phyloP scores from a whole-genome alignment of 2,329 filamentous ascomycete species.

The Exophiala oligosperma region DNA sequence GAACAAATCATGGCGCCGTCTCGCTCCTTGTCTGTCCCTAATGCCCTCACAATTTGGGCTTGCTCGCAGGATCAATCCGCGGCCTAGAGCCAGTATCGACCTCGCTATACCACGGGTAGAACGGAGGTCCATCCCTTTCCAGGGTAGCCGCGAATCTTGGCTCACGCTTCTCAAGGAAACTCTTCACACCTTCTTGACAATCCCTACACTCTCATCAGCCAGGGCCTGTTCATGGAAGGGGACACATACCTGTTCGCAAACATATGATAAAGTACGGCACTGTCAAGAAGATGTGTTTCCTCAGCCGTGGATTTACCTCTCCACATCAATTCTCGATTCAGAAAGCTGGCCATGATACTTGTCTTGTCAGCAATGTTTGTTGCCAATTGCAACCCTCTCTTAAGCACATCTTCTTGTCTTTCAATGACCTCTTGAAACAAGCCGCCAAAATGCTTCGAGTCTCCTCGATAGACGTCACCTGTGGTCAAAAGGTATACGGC shows the following conservation, averaged over 20 bases:
- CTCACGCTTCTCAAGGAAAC: slow-evolving; percentile 67
- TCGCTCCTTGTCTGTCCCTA: too few relatives aligned
- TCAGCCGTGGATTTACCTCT: slow-evolving; percentile 52
- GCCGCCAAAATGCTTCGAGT: slow-evolving; percentile 50
- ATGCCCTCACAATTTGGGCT: slow-evolving; percentile 9
- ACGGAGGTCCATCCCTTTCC: slow-evolving; percentile 57
- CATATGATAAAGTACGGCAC: slow-evolving; percentile 38
- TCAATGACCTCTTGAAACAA: slow-evolving; percentile 69
- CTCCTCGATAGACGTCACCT: slow-evolving; percentile 58
- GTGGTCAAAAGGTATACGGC: slow-evolving; percentile 67
- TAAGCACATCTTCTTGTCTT: slow-evolving; percentile 58
- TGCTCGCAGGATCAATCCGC: background rate
- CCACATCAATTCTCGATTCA: slow-evolving; percentile 21
- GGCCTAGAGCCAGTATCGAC: slow-evolving; percentile 41
- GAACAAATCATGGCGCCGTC: too few relatives aligned
- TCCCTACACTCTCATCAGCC: slow-evolving; percentile 45
- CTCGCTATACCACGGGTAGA: slow-evolving; percentile 69
- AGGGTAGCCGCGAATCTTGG: slow-evolving; percentile 62
- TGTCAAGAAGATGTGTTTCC: slow-evolving; percentile 68
- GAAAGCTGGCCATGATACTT: slow-evolving; percentile 44
- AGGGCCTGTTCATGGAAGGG: too few relatives aligned
- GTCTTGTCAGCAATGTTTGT: slow-evolving; percentile 66
- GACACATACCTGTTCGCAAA: slow-evolving; percentile 37
- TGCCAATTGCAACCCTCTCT: slow-evolving; percentile 64
- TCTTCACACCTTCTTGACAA: slow-evolving; percentile 64